A percentile compares a stretch with the other conserved stretches of the same genome.
These are phyloP conservation scores for Elaphomyces granulatus DNA, from an alignment of 495 filamentous ascomycete genomes.

Conservation along the genomic window DNA sequence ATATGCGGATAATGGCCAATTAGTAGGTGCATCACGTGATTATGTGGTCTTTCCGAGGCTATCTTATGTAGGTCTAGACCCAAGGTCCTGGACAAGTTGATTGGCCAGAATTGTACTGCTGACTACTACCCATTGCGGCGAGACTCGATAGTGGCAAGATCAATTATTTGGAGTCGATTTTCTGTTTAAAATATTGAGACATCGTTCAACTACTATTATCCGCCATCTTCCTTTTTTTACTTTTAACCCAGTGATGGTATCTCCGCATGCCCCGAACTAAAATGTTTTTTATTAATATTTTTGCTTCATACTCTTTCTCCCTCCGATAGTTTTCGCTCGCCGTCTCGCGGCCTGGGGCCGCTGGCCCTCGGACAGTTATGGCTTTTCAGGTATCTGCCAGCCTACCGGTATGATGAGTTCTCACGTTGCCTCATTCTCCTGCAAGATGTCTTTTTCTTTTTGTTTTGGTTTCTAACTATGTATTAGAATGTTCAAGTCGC, in stretches of 20 bases:
- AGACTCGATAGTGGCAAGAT: too few species aligned
- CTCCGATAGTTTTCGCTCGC: slow-evolving; percentile 7
- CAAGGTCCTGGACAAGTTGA: too few species aligned
- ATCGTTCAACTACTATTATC: too few species aligned
- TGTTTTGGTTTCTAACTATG: too few species aligned
- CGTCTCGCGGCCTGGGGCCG: slow-evolving; percentile 28
- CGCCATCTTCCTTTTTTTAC: not conserved
- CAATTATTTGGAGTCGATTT: too few species aligned
- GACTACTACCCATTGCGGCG: too few species aligned
- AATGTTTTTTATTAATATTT: not conserved
- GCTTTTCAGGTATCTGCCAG: slow-evolving; percentile 32
- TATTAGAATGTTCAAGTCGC: slow-evolving; percentile 24
- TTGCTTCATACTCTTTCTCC: not conserved
- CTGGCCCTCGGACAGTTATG: slow-evolving; percentile 30
- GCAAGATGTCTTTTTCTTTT: not conserved
- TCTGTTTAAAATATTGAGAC: too few species aligned
- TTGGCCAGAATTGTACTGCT: too few species aligned
- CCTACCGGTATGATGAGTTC: slow-evolving; percentile 21
- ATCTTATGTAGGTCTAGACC: too few species aligned
- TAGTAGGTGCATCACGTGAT: too few species aligned
- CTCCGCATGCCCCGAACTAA: slow-evolving; percentile 9
- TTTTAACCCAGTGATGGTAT: slow-evolving; percentile 19
- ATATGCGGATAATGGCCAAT: slow-evolving; percentile 1
- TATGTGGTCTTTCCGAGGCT: too few species aligned
- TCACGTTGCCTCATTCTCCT: not conserved